phyloP scores from a whole-genome alignment of 495 filamentous ascomycete species.

The Talaromyces thailandensis region DNA sequence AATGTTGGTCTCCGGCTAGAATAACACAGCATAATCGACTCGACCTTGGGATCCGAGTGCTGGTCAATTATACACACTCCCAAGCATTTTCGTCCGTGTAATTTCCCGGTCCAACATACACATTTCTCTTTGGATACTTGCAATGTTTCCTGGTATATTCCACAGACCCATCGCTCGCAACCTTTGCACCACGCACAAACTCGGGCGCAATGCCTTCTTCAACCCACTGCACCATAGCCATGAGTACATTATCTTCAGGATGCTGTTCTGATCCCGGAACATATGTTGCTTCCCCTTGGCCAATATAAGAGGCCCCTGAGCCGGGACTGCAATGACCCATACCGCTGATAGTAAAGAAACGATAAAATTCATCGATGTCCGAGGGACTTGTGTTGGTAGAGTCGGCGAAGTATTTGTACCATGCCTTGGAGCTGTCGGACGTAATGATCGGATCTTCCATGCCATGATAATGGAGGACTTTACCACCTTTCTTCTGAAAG shows the following conservation, averaged over 20 bases:
- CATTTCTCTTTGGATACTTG: conserved; percentile 28
- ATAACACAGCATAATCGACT: too few species aligned
- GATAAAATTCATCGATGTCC: conserved; percentile 14
- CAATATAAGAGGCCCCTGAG: neutral
- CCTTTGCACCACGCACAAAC: neutral
- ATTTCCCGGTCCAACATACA: conserved; percentile 27
- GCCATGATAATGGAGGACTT: conserved; percentile 35
- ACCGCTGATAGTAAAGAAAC: conserved; percentile 20
- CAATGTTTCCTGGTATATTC: conserved; percentile 34
- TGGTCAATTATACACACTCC: conserved; percentile 20
- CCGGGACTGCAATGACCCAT: conserved; percentile 9
- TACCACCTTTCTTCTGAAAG: conserved; percentile 26
- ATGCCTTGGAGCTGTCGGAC: conserved; percentile 11
- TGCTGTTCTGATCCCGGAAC: neutral
- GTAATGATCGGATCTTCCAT: conserved; percentile 13
- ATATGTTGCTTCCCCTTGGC: neutral
- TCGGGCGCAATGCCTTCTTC: conserved; percentile 1
- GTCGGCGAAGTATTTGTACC: conserved; percentile 11
- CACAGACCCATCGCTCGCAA: conserved; percentile 8
- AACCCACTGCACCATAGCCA: conserved; percentile 16
- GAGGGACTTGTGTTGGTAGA: neutral
- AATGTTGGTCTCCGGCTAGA: too few species aligned
- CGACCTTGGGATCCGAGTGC: too few species aligned
- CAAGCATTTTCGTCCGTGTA: conserved; percentile 33
- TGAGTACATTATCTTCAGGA: conserved; percentile 6